These are phyloP conservation scores for Gilbertella persicaria DNA, from an alignment of 371 early-diverging fungal species.

Conservation along the genomic window DNA sequence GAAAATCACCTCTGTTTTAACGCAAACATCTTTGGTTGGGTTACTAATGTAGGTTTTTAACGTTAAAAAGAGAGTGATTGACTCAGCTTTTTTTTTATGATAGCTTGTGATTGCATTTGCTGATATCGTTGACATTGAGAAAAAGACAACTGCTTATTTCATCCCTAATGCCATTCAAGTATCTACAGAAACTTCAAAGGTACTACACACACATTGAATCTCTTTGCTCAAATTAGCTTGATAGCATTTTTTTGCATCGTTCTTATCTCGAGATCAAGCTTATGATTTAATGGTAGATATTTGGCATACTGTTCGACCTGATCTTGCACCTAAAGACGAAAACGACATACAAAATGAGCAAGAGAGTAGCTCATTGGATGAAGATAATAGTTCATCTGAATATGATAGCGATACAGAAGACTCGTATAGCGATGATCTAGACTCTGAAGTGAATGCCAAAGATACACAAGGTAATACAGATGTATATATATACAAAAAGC, in stretches of 20 bases:
- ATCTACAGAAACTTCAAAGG: conserved; percentile 70
- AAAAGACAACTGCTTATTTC: conserved; percentile 75
- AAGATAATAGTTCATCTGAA: conserved; percentile 17
- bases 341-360: conserved; percentile 2
- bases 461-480: conserved; percentile 1
- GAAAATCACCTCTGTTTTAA: conserved; percentile 89
- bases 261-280: conserved; percentile 78
- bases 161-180: conserved; percentile 89
- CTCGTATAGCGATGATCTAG: conserved; percentile 3
- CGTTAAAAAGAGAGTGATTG: background rate
- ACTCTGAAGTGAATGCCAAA: background rate
- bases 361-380: conserved; percentile 17
- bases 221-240: background rate
- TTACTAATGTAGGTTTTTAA: conserved; percentile 69
- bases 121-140: conserved; percentile 83
- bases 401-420: conserved; percentile 32
- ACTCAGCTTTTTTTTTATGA: background rate
- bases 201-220: no score
- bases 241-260: conserved; percentile 80
- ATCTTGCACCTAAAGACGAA: conserved; percentile 28
- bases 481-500: background rate
- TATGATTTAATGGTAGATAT: conserved; percentile 71
- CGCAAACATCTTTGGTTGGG: conserved; percentile 96
- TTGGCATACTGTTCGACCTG: conserved; percentile 52
- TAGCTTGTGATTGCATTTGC: conserved; percentile 81